Conservation (phyloP, 257 asterid genomes). For the Vinca minor region DNA sequence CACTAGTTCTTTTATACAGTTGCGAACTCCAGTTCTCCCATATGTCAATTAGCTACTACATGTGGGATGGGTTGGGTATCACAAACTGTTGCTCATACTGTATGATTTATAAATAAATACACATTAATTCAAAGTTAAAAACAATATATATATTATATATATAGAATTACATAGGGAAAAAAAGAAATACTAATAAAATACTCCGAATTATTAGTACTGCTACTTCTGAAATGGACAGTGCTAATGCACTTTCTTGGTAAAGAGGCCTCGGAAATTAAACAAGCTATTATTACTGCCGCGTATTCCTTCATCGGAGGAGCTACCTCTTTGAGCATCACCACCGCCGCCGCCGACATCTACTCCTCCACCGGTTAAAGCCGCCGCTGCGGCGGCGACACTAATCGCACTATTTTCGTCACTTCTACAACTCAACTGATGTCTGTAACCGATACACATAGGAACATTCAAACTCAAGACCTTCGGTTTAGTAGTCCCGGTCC, state of each 20-base stretch:
- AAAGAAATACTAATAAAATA: background rate
- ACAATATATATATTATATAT: background rate
- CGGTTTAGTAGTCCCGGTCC: too few species aligned
- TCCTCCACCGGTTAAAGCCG: constrained; percentile 12
- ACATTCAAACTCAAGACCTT: constrained; percentile 55
- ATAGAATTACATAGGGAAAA: background rate
- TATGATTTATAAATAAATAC: background rate
- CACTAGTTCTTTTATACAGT: too few species aligned
- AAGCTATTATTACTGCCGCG: constrained; percentile 57
- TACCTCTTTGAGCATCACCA: too few species aligned
- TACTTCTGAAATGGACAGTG: constrained; percentile 10
- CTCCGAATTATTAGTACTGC: constrained; percentile 6
- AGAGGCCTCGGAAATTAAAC: constrained; percentile 55
- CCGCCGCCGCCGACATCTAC: constrained; percentile 12
- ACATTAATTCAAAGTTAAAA: constrained; percentile 1
- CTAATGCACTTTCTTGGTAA: constrained; percentile 77
- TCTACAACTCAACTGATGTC: constrained; percentile 57
- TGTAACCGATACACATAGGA: constrained; percentile 79
- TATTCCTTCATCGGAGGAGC: constrained; percentile 54
- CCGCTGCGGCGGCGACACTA: constrained; percentile 5
- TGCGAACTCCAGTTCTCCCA: too few species aligned
- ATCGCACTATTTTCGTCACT: constrained; percentile 31
- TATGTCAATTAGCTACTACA: too few species aligned
- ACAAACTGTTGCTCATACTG: too few species aligned
- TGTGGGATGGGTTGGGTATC: too few species aligned